phyloP scores from a whole-genome alignment of 805 yeast species.

The Cyberlindnera xylosilytica region DNA sequence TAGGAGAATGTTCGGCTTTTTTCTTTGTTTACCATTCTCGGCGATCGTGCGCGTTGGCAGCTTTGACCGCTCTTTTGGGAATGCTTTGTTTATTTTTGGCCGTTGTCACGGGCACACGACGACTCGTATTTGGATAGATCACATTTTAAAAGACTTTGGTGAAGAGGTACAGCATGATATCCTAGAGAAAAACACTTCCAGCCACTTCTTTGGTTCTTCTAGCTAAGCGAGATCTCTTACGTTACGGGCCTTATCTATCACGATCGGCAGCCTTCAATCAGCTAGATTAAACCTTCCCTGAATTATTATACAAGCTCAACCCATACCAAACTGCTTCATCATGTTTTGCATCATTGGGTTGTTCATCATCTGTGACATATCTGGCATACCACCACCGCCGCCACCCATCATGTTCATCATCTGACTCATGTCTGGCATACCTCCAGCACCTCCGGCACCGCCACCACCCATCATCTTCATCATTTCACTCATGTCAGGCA shows the following conservation, averaged over 20 bases:
- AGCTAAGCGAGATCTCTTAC: too few species aligned
- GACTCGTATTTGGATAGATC: too few species aligned
- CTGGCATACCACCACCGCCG: constrained; percentile 62
- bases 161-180: too few species aligned
- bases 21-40: constrained; percentile 14
- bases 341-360: constrained; percentile 44
- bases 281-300: neutral
- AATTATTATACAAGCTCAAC: neutral
- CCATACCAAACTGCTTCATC: constrained; percentile 46
- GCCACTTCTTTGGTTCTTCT: too few species aligned
- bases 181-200: too few species aligned
- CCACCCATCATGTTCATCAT: constrained; percentile 58
- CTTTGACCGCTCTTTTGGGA: neutral
- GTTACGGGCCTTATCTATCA: too few species aligned
- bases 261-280: too few species aligned
- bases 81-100: too few species aligned
- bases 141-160: too few species aligned
- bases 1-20: constrained; percentile 3
- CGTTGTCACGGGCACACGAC: too few species aligned
- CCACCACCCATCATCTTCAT: constrained; percentile 52
- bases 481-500: constrained; percentile 43
- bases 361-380: constrained; percentile 52
- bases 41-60: neutral
- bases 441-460: constrained; percentile 38
- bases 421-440: constrained; percentile 61